A percentile compares a stretch with the other conserved stretches of the same genome.
phyloP scores from a whole-genome alignment of 345 rosid species.

The Eucalyptus guilfoylei region DNA sequence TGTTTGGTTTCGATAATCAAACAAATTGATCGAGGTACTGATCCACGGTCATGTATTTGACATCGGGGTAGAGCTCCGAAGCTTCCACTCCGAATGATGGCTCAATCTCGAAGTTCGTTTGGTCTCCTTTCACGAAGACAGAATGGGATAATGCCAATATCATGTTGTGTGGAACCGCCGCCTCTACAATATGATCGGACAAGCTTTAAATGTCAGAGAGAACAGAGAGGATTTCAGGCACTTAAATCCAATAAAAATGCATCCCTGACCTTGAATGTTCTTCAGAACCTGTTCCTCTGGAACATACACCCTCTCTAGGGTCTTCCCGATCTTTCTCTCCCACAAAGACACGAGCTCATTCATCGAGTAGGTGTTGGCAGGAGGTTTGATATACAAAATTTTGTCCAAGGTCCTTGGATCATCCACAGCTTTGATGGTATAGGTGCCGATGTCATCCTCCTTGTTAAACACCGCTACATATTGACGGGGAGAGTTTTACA shows the following conservation, averaged over 20 bases:
- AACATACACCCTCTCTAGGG: background rate
- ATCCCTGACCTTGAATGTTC: background rate
- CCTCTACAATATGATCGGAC: background rate
- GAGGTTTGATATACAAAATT: background rate
- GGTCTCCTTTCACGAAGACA: background rate
- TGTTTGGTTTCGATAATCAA: background rate
- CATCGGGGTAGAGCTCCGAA: background rate
- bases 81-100: background rate
- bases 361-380: background rate
- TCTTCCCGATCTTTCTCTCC: background rate
- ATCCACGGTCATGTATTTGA: background rate
- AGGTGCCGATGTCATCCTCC: background rate
- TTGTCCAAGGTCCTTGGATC: background rate
- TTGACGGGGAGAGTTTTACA: no score
- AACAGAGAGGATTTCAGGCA: background rate
- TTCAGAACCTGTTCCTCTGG: background rate
- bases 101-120: background rate
- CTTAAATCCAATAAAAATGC: background rate
- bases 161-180: background rate
- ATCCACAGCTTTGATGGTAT: background rate
- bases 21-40: background rate
- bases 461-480: no score
- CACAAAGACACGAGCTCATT: background rate
- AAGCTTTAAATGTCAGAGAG: background rate
- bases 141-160: background rate